Evolutionary conservation across 2,329 filamentous ascomycete genomes (phyloP).

Genomic region (Pyrenophora teres): DNA sequence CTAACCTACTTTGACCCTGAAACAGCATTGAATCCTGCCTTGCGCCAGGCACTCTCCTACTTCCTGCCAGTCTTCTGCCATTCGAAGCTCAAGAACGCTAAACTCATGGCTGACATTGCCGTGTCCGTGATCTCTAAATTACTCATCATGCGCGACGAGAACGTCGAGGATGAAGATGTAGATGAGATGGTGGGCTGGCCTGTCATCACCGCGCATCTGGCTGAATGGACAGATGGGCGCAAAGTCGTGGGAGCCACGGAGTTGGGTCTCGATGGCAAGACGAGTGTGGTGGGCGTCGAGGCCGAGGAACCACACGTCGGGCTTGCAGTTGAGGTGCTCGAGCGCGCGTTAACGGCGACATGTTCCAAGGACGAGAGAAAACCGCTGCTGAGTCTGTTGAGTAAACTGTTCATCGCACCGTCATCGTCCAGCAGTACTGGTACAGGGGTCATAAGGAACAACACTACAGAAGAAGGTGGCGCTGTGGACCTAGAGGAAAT

Average conservation of each 20-base stretch:
- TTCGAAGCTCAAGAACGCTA: slow-evolving; percentile 79
- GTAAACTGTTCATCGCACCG: slow-evolving; percentile 78
- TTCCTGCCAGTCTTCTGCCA: slow-evolving; percentile 96
- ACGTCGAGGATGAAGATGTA: slow-evolving; percentile 75
- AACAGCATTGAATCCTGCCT: slow-evolving; percentile 76
- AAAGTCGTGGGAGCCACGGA: slow-evolving; percentile 68
- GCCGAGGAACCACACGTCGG: slow-evolving; percentile 81
- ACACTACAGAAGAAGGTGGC: slow-evolving; percentile 26
- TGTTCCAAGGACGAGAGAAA: slow-evolving; percentile 83
- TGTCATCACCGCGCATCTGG: slow-evolving; percentile 78
- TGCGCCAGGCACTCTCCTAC: slow-evolving; percentile 87
- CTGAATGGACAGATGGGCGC: slow-evolving; percentile 94
- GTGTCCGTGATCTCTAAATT: slow-evolving; percentile 77
- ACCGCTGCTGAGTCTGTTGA: slow-evolving; percentile 64
- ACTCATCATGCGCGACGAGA: slow-evolving; percentile 60
- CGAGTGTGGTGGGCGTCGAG: slow-evolving; percentile 58
- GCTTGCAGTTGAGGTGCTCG: slow-evolving; percentile 76
- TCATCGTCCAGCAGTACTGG: slow-evolving; percentile 40
- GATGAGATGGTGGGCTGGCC: slow-evolving; percentile 73
- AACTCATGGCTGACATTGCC: slow-evolving; percentile 75
- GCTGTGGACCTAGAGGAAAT: slow-evolving; percentile 27
- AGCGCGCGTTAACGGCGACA: slow-evolving; percentile 69
- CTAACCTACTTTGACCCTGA: slow-evolving; percentile 89
- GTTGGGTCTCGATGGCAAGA: slow-evolving; percentile 53
- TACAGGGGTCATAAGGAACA: slow-evolving; percentile 20